Conservation (phyloP, 1,284 basidiomycete species). For the Albatrellus sp. region DNA sequence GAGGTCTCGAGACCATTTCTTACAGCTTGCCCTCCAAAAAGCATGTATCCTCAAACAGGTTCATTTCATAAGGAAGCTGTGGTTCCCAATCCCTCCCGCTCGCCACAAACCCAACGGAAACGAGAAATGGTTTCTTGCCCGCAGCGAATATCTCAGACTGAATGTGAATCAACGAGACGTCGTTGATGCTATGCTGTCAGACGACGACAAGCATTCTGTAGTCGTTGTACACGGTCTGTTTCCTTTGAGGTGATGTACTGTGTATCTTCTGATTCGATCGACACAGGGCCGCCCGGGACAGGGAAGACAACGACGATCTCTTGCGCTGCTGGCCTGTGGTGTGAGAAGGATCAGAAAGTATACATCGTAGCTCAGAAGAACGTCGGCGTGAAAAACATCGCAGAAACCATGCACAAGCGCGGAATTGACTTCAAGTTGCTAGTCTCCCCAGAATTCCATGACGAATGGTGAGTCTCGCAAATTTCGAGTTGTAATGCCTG, state of each 20-base stretch:
- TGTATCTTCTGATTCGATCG: background rate
- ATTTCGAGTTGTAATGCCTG: background rate
- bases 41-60: constrained; percentile 1
- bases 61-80: constrained; percentile 4
- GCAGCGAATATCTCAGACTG: background rate
- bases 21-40: constrained; percentile 16
- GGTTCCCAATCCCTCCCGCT: constrained; percentile 2
- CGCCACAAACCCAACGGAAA: too few species aligned
- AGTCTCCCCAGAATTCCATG: constrained; percentile 36
- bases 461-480: constrained; percentile 26
- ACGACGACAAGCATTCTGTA: background rate
- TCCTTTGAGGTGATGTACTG: too few species aligned
- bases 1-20: constrained; percentile 22
- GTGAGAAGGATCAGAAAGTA: constrained; percentile 5
- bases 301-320: constrained; percentile 22
- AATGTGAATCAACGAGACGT: background rate
- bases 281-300: constrained; percentile 19
- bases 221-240: constrained; percentile 8
- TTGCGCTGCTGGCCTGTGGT: constrained; percentile 13
- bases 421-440: constrained; percentile 29
- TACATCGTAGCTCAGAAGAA: constrained; percentile 25
- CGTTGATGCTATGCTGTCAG: constrained; percentile 1
- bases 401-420: constrained; percentile 24
- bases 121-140: background rate
- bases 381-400: constrained; percentile 36